Evolutionary conservation across 75 land plant genomes (phyloP), one percentile per base, ranked within the genome.

Genomic region (Cunninghamia lanceolata): DNA sequence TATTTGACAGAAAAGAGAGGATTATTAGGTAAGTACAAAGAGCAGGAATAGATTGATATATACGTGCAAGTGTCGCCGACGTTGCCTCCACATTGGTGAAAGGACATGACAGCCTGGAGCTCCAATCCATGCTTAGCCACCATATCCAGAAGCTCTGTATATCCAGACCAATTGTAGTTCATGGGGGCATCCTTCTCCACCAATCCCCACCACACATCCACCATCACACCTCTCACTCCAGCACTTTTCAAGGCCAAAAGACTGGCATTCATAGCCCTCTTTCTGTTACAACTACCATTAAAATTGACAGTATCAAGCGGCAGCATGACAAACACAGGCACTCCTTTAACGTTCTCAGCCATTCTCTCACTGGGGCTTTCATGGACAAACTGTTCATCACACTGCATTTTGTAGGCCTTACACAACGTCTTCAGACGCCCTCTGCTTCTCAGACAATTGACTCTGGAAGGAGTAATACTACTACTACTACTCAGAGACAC

Each of bases 121-220:
- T 94, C 92, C 76, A 96, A 56, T 30, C 96, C 98, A 84, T 92
- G 90, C 76, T 75, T 90, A 25, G 87, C 83, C 28, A 91, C 95
- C 98, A 96, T 94, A 45, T 88, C 70, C 1, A 95, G 85, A 32
- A 96, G 93, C 89, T 96, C 98, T 19, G 54, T 86, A 82, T 96
- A 96, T 0, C 91, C 96, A 77, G 88, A 90, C 98, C 98, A 96
- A 83, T 92, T 89, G 38, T 96, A 96, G 30, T 83, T 87, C 40
- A 79, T 0, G 14, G 96, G 96, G n/a, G 92, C 94, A 9, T 93
- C 96, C 85, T 90, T 92, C 90, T 96, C 98, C 39, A 93, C 98
- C 83, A 95, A 68, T 1, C 98, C 98, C 98, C 98, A 96, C 98
- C 98, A 96, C 11, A 90, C 95, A 70, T 94, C 96, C 66, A 96